Conservation (phyloP, 2,329 filamentous ascomycete species). For the Didymella pomorum region DNA sequence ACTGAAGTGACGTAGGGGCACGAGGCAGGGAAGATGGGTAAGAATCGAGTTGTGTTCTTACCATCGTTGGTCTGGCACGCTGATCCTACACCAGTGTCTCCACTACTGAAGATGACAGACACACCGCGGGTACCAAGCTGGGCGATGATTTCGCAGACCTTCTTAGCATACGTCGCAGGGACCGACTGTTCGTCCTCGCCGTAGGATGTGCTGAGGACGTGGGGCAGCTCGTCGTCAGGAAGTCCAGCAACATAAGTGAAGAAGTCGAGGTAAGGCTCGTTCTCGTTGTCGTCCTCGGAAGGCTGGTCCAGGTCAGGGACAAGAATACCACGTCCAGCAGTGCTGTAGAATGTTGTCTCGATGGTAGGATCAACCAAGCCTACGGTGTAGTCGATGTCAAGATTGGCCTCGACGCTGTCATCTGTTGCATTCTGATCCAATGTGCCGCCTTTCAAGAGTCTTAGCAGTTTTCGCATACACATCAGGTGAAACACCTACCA, state of each 20-base stretch:
- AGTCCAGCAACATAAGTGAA: slow-evolving; percentile 48
- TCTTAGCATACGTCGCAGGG: slow-evolving; percentile 47
- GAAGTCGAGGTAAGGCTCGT: slow-evolving; percentile 58
- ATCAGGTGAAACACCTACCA: slow-evolving; percentile 40
- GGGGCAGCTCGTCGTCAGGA: slow-evolving; percentile 47
- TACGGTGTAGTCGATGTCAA: slow-evolving; percentile 60
- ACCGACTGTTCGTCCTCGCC: slow-evolving; percentile 54
- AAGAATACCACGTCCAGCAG: slow-evolving; percentile 56
- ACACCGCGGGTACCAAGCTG: slow-evolving; percentile 52
- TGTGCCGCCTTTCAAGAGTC: slow-evolving; percentile 32
- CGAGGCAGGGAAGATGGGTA: slow-evolving; percentile 56
- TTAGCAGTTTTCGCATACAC: background rate
- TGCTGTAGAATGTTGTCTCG: slow-evolving; percentile 58
- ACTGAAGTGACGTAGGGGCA: slow-evolving; percentile 60
- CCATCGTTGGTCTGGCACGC: slow-evolving; percentile 58
- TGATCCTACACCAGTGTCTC: slow-evolving; percentile 52
- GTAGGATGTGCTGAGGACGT: slow-evolving; percentile 51
- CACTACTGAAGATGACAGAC: slow-evolving; percentile 51
- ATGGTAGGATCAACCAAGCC: slow-evolving; percentile 54
- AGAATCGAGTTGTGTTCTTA: slow-evolving; percentile 54
- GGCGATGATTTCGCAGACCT: slow-evolving; percentile 52
- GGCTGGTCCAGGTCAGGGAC: slow-evolving; percentile 60
- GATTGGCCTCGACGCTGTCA: slow-evolving; percentile 59
- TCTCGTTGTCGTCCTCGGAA: slow-evolving; percentile 51
- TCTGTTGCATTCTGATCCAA: slow-evolving; percentile 46